A percentile compares a stretch with the other conserved stretches of the same genome.
Evolutionary conservation across 106 monocot genomes (phyloP).

Genomic region (Dendrobium chrysotoxum): DNA sequence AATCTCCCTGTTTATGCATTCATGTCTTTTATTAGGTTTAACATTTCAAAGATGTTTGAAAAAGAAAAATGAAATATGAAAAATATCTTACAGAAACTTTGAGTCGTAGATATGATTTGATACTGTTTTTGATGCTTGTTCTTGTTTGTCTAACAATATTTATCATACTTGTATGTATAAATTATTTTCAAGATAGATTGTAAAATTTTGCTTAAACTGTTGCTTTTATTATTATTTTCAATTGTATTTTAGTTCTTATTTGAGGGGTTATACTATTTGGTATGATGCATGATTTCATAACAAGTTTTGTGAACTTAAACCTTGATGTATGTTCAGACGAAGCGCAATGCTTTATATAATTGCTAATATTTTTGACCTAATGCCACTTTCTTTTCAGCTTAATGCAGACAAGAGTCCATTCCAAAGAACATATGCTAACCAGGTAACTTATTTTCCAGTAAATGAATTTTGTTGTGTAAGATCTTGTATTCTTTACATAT

Average conservation of each 20-base stretch:
- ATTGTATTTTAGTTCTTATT: background rate
- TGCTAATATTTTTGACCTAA: slow-evolving; percentile 1
- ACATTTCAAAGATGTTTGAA: too few relatives aligned
- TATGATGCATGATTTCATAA: background rate
- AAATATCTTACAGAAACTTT: background rate
- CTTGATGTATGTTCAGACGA: background rate
- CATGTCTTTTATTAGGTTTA: too few relatives aligned
- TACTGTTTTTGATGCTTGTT: background rate
- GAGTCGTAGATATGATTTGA: background rate
- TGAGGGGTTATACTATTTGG: background rate
- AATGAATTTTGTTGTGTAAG: background rate
- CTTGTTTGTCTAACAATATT: background rate
- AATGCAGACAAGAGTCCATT: slow-evolving; percentile 97
- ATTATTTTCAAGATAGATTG: background rate
- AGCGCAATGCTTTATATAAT: background rate
- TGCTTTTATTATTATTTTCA: background rate
- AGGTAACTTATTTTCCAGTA: slow-evolving; percentile 37
- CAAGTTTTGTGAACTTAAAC: background rate
- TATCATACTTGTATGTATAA: background rate
- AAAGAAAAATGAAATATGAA: background rate
- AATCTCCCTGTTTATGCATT: too few relatives aligned
- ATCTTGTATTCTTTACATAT: background rate
- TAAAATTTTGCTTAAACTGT: background rate
- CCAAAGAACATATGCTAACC: slow-evolving; percentile 87
- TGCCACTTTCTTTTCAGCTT: slow-evolving; percentile 46